Evolutionary conservation across 495 filamentous ascomycete species (phyloP), one percentile per base, ranked within the genome.

Genomic region (Oidiodendron maius): DNA sequence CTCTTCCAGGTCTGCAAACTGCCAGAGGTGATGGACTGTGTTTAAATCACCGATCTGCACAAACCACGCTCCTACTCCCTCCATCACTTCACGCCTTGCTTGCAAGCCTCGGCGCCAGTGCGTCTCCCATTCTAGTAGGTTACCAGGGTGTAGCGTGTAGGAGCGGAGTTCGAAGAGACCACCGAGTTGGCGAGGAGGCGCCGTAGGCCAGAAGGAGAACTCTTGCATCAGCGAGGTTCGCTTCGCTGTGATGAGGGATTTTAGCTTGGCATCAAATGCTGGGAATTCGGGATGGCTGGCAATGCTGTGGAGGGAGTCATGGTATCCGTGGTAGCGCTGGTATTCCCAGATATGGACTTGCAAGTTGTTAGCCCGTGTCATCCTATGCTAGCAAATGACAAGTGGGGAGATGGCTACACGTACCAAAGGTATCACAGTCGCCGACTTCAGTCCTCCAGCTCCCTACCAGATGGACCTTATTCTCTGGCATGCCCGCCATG

Each of bases 311-410:
- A 96, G 74, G 12, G 93, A 96, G 36, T 84, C 81, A 61, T 98
- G 94, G 63, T 95, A 97, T 52, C 93, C 93, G 51, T 90, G 81
- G 67, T 96, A 98, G 57, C 89, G 84, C 65, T 97, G 89, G 67
- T 98, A 98, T 68, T 98, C 93, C 93, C 93, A 98, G 64, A 98
- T 98, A 67, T 98, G 93, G 23, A 98, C 93, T 89, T 48, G 8
- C 35, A 38, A 18, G 17, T 6, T 38, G 35, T 38, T 38, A 38
- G 35, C 13, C 17, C 17, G 18, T 17, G 9, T 6, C 22, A 24
- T 42, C 40, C 22, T 22, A n/a, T n/a, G n/a, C 15, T 13, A 21
- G 21, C 22, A 3, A 24, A 42, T 25, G n/a, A 11, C 12, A 42
- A 6, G 6, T 21, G 22, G 16, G 17, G 5, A 40, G 20, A 17